Evolutionary conservation across 2,329 filamentous ascomycete species (phyloP), one percentile per base, ranked within the genome.

Genomic region (Atkinsonella texensis): DNA sequence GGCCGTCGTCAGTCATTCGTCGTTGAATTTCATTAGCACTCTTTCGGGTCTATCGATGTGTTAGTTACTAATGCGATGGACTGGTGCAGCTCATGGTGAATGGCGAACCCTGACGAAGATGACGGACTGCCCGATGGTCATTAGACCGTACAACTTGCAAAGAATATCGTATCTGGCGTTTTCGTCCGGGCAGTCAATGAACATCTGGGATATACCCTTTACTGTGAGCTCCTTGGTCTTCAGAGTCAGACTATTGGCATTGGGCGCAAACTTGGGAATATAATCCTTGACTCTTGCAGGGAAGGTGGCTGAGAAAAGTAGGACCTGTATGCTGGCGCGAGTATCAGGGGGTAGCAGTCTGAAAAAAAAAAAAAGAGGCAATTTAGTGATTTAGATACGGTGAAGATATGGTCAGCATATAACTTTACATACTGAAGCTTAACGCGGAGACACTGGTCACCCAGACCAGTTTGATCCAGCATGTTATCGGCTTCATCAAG

Each of bases 401-500:
- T 45, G 9, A 12, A 18, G 7, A 32, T 2, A 31, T 35, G 20
- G 20, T 11, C 6, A 28, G 15, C 17, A 15, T 20, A 9, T 44
- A 13, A 28, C 13, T n/a, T 10, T 2, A 17, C 62, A 56, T 70
- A 93, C 88, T 70, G 48, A 10, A 48, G 70, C 74, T 94, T 95
- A 60, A 96, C 88, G 58, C 90, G 83, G 60, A 89, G 80, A 68
- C 91, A 97, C 70, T 98, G 93, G 53, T 97, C 93, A 49, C 93
- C 93, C 51, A 98, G 76, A 49, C 93, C 91, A 70, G 95, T 89
- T 69, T 91, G 85, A 64, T 97, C 93, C 54, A 98, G 74, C 93
- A 98, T 98, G 72, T 96, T 97, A 72, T 98, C 93, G 52, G 93
- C 93, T 72, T 98, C 93, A 63, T 98, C 93, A 50, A 98, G 77